A percentile compares a stretch with the other conserved stretches of the same genome.
Conservation (phyloP, 306 rosid genomes). For the Pyrus betulifolia region DNA sequence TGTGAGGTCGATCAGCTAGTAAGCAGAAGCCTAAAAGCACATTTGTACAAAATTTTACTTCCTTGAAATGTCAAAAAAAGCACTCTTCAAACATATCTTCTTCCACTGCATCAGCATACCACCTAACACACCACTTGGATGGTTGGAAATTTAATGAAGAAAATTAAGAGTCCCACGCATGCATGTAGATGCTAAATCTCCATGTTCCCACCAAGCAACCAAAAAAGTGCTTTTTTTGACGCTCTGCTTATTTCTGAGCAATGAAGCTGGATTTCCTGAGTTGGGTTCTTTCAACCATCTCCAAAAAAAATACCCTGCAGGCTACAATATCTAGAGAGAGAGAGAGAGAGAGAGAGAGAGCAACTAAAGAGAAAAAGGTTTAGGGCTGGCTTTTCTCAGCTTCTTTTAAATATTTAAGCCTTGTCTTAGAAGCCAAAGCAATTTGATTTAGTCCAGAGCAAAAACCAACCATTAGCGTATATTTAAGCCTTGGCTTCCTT, state of each 20-base stretch:
- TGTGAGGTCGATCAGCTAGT: not conserved
- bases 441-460: not conserved
- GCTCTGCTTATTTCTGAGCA: too few species aligned
- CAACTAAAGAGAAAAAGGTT: not conserved
- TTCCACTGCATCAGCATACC: not conserved
- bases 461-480: not conserved
- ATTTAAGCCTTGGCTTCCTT: too few species aligned
- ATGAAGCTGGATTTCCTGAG: not conserved
- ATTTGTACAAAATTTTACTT: not conserved
- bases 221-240: not conserved
- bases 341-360: not conserved
- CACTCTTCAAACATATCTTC: not conserved
- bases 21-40: not conserved
- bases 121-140: not conserved
- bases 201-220: not conserved
- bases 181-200: not conserved
- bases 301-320: not conserved
- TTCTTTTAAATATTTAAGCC: conserved; percentile 23
- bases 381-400: not conserved
- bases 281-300: not conserved
- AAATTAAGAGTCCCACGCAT: not conserved
- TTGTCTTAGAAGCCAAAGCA: conserved; percentile 38
- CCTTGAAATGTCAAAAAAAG: not conserved
- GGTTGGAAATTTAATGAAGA: not conserved
- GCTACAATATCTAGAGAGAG: not conserved